Evolutionary conservation across 176 grass and related monocot species (phyloP).

Genomic region (Oryza brachyantha): DNA sequence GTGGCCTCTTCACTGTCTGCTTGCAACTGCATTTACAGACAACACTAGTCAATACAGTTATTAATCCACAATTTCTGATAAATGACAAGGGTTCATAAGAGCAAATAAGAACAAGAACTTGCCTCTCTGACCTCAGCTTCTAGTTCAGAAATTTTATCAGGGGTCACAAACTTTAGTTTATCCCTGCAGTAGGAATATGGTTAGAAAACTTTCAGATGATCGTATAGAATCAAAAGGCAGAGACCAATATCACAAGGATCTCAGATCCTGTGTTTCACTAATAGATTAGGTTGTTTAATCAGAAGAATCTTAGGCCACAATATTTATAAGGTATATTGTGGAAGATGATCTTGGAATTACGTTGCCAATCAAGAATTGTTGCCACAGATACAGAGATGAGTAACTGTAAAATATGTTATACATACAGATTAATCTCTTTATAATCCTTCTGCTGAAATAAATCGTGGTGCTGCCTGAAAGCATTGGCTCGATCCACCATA

Average conservation of each 20-base stretch:
- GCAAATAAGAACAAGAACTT: constrained; percentile 15
- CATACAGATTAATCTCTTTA: constrained; percentile 89
- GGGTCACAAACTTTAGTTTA: constrained; percentile 88
- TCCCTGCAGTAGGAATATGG: constrained; percentile 54
- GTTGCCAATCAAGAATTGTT: neutral
- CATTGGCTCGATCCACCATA: constrained; percentile 82
- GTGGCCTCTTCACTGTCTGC: constrained; percentile 84
- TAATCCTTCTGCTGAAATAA: constrained; percentile 67
- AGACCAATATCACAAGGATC: constrained; percentile 1
- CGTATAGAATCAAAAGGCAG: neutral
- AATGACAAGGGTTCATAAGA: constrained; percentile 7
- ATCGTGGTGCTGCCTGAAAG: constrained; percentile 83
- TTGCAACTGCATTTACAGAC: constrained; percentile 64
- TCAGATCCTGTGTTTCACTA: neutral
- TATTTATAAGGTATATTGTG: neutral
- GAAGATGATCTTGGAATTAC: constrained; percentile 14
- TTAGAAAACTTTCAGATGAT: constrained; percentile 10
- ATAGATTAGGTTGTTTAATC: neutral
- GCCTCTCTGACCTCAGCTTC: constrained; percentile 87
- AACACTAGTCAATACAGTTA: constrained; percentile 18
- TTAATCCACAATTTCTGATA: neutral
- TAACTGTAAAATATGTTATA: constrained; percentile 2
- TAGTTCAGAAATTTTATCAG: constrained; percentile 65
- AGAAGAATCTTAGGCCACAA: neutral
- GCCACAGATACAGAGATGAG: neutral